Evolutionary conservation across 164 flowering plant genomes (phyloP).

Genomic region (Echeveria elegans): DNA sequence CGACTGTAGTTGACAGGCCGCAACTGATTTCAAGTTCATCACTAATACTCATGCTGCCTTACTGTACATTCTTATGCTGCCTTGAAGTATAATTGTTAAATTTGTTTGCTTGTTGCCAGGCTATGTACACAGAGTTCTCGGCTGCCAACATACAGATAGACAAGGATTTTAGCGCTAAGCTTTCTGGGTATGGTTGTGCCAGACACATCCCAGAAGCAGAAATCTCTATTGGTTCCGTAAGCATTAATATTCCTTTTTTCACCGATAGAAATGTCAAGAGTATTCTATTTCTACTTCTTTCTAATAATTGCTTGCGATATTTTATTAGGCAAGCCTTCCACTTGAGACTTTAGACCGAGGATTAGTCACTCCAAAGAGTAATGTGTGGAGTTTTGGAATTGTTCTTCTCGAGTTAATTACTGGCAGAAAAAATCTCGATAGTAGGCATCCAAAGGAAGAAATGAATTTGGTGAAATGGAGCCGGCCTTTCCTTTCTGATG

Average conservation of each 20-base stretch:
- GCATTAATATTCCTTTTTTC: slow-evolving; percentile 18
- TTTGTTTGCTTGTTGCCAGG: slow-evolving; percentile 37
- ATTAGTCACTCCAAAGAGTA: slow-evolving; percentile 87
- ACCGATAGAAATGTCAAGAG: neutral
- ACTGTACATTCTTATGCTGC: neutral
- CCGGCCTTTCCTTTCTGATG: slow-evolving; percentile 73
- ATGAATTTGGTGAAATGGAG: slow-evolving; percentile 86
- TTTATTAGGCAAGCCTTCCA: slow-evolving; percentile 45
- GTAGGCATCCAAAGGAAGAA: slow-evolving; percentile 71
- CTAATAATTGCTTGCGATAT: neutral
- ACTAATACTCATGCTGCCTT: neutral
- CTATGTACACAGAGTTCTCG: slow-evolving; percentile 94
- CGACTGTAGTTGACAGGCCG: neutral
- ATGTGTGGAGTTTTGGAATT: slow-evolving; percentile 89
- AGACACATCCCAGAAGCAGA: slow-evolving; percentile 62
- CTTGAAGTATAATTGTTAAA: slow-evolving; percentile 1
- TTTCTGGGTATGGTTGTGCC: slow-evolving; percentile 93
- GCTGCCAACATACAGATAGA: slow-evolving; percentile 88
- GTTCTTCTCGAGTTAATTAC: slow-evolving; percentile 87
- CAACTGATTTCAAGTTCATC: neutral
- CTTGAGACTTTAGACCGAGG: slow-evolving; percentile 85
- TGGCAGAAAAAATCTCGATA: slow-evolving; percentile 72
- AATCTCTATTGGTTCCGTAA: slow-evolving; percentile 57
- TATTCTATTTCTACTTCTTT: neutral
- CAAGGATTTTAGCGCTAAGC: slow-evolving; percentile 94